Percentiles rank a stretch among this genome's conserved stretches.
Evolutionary conservation across 495 filamentous ascomycete genomes (phyloP).

Genomic region (Penicillium coprophilum): DNA sequence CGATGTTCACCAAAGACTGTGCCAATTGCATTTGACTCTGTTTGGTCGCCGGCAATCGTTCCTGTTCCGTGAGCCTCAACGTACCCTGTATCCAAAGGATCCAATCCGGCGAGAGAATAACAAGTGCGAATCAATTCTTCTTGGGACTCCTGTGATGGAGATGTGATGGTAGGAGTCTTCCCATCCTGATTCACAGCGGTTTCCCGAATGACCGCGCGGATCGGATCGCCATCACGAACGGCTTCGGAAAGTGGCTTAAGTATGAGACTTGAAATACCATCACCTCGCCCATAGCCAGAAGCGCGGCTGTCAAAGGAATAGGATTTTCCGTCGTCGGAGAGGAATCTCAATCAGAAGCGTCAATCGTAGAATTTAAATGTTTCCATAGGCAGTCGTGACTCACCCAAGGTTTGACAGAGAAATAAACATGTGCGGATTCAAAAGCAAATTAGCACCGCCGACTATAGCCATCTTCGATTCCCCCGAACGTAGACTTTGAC

Average conservation of each 20-base stretch:
- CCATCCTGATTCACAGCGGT: conserved; percentile 26
- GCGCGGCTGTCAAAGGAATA: conserved; percentile 31
- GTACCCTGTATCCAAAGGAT: conserved; percentile 14
- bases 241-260: conserved; percentile 29
- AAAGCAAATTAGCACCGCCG: conserved; percentile 18
- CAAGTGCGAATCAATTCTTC: conserved; percentile 23
- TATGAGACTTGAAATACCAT: conserved; percentile 31
- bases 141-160: conserved; percentile 21
- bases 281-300: conserved; percentile 39
- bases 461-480: conserved; percentile 33
- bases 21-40: conserved; percentile 53
- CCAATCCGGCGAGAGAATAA: conserved; percentile 27
- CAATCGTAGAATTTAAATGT: not conserved
- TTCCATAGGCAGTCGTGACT: not conserved
- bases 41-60: conserved; percentile 51
- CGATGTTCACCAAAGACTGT: conserved; percentile 7
- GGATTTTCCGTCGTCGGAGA: conserved; percentile 21
- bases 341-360: conserved; percentile 1
- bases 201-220: not conserved
- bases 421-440: conserved; percentile 14
- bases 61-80: conserved; percentile 48
- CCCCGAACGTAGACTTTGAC: conserved; percentile 36
- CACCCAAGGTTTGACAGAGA: not conserved
- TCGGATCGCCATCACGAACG: conserved; percentile 9
- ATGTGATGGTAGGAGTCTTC: conserved; percentile 21